Percentiles rank a stretch among this genome's conserved stretches.
Conservation (phyloP, 2,329 filamentous ascomycete genomes). For the Conoideocrella luteorostrata region DNA sequence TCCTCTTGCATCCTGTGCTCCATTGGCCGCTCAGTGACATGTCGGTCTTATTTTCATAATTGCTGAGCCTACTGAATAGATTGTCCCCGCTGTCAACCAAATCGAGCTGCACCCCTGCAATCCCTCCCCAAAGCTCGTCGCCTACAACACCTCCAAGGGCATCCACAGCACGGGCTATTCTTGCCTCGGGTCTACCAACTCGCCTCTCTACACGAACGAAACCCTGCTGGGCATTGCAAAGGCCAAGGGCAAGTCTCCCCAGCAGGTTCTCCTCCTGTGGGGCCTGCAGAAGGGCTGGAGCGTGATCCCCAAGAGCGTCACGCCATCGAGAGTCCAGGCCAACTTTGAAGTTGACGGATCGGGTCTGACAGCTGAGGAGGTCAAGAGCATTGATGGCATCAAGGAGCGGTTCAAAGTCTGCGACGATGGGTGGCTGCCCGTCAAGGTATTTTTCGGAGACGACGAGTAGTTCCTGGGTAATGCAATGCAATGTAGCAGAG, state of each 20-base stretch:
- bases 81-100: conserved; percentile 68
- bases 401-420: conserved; percentile 79
- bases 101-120: conserved; percentile 76
- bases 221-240: conserved; percentile 57
- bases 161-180: conserved; percentile 73
- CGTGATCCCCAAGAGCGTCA: conserved; percentile 82
- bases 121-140: conserved; percentile 71
- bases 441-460: conserved; percentile 78
- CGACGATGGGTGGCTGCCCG: conserved; percentile 64
- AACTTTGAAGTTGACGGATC: conserved; percentile 74
- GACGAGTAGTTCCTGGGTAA: too few relatives aligned
- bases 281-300: conserved; percentile 74
- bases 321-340: conserved; percentile 61
- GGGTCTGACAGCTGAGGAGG: conserved; percentile 65
- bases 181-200: conserved; percentile 65
- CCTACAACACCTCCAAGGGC: conserved; percentile 64
- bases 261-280: conserved; percentile 77
- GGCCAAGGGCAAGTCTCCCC: conserved; percentile 59
- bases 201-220: conserved; percentile 61
- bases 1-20: too few relatives aligned
- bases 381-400: conserved; percentile 60
- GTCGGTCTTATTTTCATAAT: background rate
- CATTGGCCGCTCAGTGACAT: too few relatives aligned
- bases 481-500: too few relatives aligned
- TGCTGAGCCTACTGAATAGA: conserved; percentile 24